Evolutionary conservation across 2,329 filamentous ascomycete species (phyloP).

Genomic region (Alternaria conjuncta): DNA sequence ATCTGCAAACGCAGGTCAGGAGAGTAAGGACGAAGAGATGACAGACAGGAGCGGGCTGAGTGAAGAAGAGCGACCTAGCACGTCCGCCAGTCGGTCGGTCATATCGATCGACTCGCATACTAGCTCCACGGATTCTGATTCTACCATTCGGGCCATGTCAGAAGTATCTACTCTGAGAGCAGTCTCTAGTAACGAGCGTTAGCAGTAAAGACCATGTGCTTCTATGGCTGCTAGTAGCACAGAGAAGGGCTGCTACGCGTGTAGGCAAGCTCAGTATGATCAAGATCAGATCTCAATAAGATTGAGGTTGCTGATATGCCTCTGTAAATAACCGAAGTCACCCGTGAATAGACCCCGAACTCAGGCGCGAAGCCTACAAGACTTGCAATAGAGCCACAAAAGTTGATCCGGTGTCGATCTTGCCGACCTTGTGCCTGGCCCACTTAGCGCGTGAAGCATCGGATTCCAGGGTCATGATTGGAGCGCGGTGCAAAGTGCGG

Average conservation of each 20-base stretch:
- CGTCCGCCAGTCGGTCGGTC: constrained; percentile 24
- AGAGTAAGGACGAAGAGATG: constrained; percentile 22
- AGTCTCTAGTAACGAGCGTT: constrained; percentile 35
- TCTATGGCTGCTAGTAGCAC: neutral
- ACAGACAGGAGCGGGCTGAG: constrained; percentile 6
- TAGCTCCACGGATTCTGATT: constrained; percentile 23
- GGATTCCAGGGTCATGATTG: constrained; percentile 11
- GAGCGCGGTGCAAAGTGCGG: constrained; percentile 15
- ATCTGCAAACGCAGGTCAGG: constrained; percentile 19
- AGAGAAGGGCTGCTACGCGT: neutral
- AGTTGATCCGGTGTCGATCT: neutral
- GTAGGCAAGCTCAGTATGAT: neutral
- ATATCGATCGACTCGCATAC: constrained; percentile 29
- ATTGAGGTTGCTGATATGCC: neutral
- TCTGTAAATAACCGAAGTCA: neutral
- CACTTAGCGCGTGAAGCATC: constrained; percentile 1
- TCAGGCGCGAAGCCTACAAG: neutral
- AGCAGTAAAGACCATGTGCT: neutral
- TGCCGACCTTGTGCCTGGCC: constrained; percentile 5
- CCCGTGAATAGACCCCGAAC: neutral
- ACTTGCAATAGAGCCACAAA: neutral
- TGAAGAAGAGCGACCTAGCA: constrained; percentile 21
- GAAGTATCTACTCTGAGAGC: constrained; percentile 30
- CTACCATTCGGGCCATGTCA: constrained; percentile 19
- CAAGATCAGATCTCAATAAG: neutral